Conservation (phyloP, 768 basidiomycete species). For the Sarcodon sp. region DNA sequence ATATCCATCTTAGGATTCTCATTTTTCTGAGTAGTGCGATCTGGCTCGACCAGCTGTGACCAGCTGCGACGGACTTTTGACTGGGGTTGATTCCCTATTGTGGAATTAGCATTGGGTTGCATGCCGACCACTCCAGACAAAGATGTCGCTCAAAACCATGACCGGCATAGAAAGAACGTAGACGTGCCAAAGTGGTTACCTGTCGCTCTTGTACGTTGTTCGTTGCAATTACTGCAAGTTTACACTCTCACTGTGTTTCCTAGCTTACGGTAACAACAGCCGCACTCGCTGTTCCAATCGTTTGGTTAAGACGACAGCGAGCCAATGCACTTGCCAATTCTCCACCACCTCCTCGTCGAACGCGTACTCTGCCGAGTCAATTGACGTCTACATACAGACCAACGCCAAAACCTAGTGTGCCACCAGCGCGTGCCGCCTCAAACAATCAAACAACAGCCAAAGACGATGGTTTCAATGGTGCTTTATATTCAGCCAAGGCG, state of each 20-base stretch:
- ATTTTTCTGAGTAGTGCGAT: too few species aligned
- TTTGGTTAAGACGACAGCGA: constrained; percentile 16
- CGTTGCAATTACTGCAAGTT: background rate
- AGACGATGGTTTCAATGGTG: constrained; percentile 31
- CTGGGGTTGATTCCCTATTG: too few species aligned
- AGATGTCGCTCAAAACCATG: too few species aligned
- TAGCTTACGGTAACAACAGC: constrained; percentile 19
- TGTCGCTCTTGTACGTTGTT: constrained; percentile 14
- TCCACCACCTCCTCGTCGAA: constrained; percentile 9
- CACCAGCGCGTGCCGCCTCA: background rate
- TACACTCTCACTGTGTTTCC: background rate
- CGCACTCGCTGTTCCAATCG: constrained; percentile 16
- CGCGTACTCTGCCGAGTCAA: constrained; percentile 3
- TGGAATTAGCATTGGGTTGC: too few species aligned
- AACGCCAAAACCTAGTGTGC: background rate
- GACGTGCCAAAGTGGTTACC: constrained; percentile 18
- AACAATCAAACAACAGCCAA: background rate
- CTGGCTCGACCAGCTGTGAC: too few species aligned
- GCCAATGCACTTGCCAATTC: constrained; percentile 7
- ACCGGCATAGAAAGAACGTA: background rate
- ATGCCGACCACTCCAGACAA: too few species aligned
- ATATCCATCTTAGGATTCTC: too few species aligned
- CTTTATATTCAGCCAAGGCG: constrained; percentile 46
- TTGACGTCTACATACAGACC: background rate
- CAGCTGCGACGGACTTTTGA: too few species aligned